Evolutionary conservation across 2,329 filamentous ascomycete species (phyloP).

Genomic region (Cytospora chrysosperma): DNA sequence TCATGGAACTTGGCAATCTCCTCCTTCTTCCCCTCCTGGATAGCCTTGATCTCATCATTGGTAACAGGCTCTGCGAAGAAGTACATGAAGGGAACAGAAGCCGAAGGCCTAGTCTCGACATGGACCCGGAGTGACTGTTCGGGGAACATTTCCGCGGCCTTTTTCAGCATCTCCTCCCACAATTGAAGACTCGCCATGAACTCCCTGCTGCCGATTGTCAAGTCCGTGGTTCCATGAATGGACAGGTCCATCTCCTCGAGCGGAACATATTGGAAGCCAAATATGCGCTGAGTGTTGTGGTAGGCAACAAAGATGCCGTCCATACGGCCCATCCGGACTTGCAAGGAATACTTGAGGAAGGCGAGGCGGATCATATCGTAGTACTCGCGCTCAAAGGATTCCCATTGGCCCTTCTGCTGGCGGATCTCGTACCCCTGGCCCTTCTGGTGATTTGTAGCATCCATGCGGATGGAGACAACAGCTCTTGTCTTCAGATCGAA

Average conservation of each 20-base stretch:
- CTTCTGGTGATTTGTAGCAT: constrained; percentile 66
- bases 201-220: constrained; percentile 72
- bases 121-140: constrained; percentile 74
- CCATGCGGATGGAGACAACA: constrained; percentile 89
- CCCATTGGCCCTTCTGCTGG: constrained; percentile 70
- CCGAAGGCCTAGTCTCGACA: constrained; percentile 69
- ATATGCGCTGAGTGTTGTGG: constrained; percentile 92
- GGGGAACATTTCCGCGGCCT: constrained; percentile 73
- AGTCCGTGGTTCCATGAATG: constrained; percentile 74
- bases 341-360: constrained; percentile 94
- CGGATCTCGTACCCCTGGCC: constrained; percentile 87
- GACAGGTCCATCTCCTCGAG: constrained; percentile 85
- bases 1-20: constrained; percentile 69
- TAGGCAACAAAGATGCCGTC: constrained; percentile 97
- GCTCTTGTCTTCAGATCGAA: constrained; percentile 96
- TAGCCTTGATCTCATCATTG: constrained; percentile 65
- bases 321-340: constrained; percentile 97
- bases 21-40: constrained; percentile 68
- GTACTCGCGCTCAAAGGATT: constrained; percentile 94
- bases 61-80: constrained; percentile 85
- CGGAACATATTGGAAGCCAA: constrained; percentile 94
- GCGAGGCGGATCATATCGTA: constrained; percentile 95
- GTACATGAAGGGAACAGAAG: constrained; percentile 68
- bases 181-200: constrained; percentile 79
- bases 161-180: constrained; percentile 76